Evolutionary conservation across 306 rosid species (phyloP).

Genomic region (Ziziphus jujuba): DNA sequence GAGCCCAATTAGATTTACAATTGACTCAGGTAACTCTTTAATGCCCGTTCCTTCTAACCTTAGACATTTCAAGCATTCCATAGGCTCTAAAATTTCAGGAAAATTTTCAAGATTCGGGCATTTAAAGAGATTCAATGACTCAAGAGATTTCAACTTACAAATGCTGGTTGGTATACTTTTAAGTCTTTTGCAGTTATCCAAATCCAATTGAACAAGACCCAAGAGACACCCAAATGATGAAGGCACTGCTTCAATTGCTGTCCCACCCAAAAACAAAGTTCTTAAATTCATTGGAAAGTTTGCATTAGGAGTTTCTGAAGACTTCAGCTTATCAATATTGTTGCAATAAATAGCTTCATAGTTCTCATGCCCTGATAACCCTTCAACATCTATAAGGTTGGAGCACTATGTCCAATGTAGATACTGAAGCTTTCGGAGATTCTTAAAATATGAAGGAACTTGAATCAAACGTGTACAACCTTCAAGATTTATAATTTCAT

Average conservation of each 20-base stretch:
- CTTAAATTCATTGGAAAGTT: too few species aligned
- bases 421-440: not conserved
- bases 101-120: not conserved
- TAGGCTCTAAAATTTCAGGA: constrained; percentile 2
- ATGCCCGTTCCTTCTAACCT: not conserved
- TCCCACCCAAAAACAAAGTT: too few species aligned
- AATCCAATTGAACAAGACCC: not conserved
- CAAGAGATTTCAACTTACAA: constrained; percentile 2
- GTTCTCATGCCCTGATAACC: too few species aligned
- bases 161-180: not conserved
- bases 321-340: too few species aligned
- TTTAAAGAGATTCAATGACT: not conserved
- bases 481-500: not conserved
- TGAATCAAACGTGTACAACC: not conserved
- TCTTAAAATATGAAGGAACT: not conserved
- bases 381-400: not conserved
- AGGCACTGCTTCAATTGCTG: constrained; percentile 10
- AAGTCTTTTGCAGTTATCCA: accelerated
- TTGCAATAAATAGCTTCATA: too few species aligned
- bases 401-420: not conserved
- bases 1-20: not conserved
- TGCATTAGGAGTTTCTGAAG: too few species aligned
- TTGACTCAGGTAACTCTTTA: not conserved
- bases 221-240: not conserved
- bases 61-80: not conserved